Evolutionary conservation across 805 yeast species (phyloP).

Genomic region (Hagleromyces aurorensis): DNA sequence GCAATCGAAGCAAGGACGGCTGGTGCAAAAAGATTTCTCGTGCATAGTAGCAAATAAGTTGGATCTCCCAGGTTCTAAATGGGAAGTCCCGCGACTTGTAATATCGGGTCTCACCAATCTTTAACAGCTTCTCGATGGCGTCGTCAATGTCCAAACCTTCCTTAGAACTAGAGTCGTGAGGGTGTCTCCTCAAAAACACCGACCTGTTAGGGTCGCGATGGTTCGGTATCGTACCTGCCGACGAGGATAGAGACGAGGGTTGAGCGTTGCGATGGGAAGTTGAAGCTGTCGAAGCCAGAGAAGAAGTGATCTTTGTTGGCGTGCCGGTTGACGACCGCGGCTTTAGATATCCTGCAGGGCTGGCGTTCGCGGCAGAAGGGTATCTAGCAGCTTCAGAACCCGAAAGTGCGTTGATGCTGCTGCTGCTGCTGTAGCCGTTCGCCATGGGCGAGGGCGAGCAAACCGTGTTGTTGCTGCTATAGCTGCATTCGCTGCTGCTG

Average conservation of each 20-base stretch:
- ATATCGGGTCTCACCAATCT: slow-evolving; percentile 39
- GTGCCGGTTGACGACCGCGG: too few species aligned
- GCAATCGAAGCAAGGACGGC: slow-evolving; percentile 55
- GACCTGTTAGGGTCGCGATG: slow-evolving; percentile 10
- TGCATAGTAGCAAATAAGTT: slow-evolving; percentile 47
- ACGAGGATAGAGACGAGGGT: slow-evolving; percentile 6
- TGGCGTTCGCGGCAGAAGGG: too few species aligned
- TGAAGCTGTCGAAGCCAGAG: slow-evolving; percentile 4
- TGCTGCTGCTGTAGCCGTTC: slow-evolving; percentile 1
- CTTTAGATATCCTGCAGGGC: slow-evolving; percentile 6
- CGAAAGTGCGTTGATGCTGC: slow-evolving; percentile 1
- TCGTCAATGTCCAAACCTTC: slow-evolving; percentile 47
- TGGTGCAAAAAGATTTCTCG: slow-evolving; percentile 55
- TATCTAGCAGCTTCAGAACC: too few species aligned
- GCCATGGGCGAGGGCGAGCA: slow-evolving; percentile 9
- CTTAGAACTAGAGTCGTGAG: slow-evolving; percentile 22
- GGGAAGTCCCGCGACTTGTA: slow-evolving; percentile 37
- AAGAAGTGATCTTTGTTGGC: too few species aligned
- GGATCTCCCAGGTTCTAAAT: slow-evolving; percentile 45
- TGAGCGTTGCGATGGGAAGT: slow-evolving; percentile 2
- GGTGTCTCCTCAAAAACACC: slow-evolving; percentile 24
- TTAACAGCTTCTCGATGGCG: slow-evolving; percentile 52
- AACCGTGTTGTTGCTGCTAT: slow-evolving; percentile 8
- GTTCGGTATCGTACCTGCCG: slow-evolving; percentile 14
- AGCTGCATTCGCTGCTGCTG: slow-evolving; percentile 10